Evolutionary conservation across 192 early-diverging fungal genomes (phyloP).

Genomic region (Podila clonocystis): DNA sequence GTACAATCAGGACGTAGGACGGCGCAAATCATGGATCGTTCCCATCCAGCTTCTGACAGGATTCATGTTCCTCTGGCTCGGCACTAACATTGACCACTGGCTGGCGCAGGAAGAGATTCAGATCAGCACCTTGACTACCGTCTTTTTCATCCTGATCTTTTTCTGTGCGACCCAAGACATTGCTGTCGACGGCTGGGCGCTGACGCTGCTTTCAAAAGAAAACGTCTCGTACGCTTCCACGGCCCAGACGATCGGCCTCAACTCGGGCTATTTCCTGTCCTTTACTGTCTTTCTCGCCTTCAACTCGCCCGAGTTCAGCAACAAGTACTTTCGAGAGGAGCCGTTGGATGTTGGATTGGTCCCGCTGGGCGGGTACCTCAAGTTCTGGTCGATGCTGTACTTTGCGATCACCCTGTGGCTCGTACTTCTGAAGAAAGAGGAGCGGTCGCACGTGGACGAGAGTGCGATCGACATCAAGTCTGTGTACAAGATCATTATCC

Average conservation of each 20-base stretch:
- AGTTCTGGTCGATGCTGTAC: slow-evolving; percentile 93
- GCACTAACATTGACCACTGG: slow-evolving; percentile 77
- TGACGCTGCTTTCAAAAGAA: slow-evolving; percentile 91
- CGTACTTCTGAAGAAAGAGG: slow-evolving; percentile 80
- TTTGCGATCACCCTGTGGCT: slow-evolving; percentile 85
- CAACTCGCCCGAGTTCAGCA: slow-evolving; percentile 94
- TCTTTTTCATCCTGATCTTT: slow-evolving; percentile 88
- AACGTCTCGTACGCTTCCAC: slow-evolving; percentile 93
- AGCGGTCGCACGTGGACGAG: slow-evolving; percentile 20
- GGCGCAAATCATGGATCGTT: slow-evolving; percentile 97
- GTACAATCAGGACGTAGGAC: slow-evolving; percentile 83
- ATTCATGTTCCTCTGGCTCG: slow-evolving; percentile 81
- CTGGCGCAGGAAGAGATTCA: slow-evolving; percentile 65
- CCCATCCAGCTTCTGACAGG: slow-evolving; percentile 94
- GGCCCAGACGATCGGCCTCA: slow-evolving; percentile 97
- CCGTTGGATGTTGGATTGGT: slow-evolving; percentile 77
- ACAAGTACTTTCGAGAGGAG: slow-evolving; percentile 83
- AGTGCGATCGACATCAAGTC: slow-evolving; percentile 67
- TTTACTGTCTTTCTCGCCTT: slow-evolving; percentile 98
- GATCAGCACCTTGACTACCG: slow-evolving; percentile 72
- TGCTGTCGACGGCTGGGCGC: slow-evolving; percentile 91
- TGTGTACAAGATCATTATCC: slow-evolving; percentile 89
- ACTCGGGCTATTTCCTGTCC: slow-evolving; percentile 93
- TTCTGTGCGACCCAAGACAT: slow-evolving; percentile 96
- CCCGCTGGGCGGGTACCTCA: slow-evolving; percentile 86